A percentile compares a stretch with the other conserved stretches of the same genome.
Evolutionary conservation across 257 asterid genomes (phyloP).

Genomic region (Anisodus tanguticus): DNA sequence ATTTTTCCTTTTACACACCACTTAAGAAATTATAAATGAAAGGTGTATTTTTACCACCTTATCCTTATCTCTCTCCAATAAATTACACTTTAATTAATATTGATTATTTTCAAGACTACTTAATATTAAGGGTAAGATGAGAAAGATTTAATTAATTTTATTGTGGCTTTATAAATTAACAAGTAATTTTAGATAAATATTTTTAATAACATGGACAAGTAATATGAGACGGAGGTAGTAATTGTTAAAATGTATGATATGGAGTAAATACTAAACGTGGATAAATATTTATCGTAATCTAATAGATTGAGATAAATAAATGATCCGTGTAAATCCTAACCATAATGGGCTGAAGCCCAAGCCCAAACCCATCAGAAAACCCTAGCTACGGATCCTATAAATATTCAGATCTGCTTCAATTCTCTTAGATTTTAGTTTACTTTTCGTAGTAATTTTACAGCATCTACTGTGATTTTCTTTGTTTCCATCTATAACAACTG

Average conservation of each 20-base stretch:
- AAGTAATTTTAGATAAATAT: no score
- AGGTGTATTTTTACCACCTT: no score
- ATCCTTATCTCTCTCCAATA: no score
- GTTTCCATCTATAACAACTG: constrained; percentile 36
- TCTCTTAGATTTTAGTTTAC: background rate
- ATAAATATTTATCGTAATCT: background rate
- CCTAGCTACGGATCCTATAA: background rate
- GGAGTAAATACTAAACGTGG: background rate
- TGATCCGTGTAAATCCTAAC: background rate
- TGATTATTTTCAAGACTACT: no score
- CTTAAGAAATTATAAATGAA: no score
- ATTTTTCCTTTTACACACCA: no score
- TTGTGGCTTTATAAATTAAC: no score
- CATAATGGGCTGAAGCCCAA: background rate
- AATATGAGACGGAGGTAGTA: no score
- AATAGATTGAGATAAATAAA: background rate
- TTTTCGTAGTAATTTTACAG: constrained; percentile 18
- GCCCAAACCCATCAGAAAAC: background rate
- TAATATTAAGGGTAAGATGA: no score
- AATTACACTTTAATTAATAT: no score
- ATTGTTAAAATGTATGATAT: background rate
- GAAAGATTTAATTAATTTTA: no score
- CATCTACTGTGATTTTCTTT: constrained; percentile 55
- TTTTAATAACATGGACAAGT: no score
- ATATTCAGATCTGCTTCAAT: background rate